These are phyloP conservation scores for Adansonia digitata DNA, from an alignment of 345 rosid genomes.

Conservation along the genomic window DNA sequence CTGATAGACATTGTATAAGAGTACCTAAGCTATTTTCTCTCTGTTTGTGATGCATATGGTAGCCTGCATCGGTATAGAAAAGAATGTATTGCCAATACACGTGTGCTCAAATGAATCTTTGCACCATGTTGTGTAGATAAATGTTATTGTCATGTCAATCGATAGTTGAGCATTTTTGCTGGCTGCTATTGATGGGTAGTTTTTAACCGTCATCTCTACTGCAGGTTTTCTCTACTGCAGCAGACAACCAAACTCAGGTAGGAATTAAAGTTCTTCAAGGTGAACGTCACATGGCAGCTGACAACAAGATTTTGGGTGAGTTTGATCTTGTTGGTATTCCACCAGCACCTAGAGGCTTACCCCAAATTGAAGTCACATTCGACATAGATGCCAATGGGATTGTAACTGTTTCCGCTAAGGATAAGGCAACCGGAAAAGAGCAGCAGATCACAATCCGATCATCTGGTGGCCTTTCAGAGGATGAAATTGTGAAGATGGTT, in stretches of 20 bases:
- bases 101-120: not conserved
- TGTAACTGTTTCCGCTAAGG: constrained; percentile 33
- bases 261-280: constrained; percentile 39
- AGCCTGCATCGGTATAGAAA: not conserved
- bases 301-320: constrained; percentile 35
- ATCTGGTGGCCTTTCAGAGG: constrained; percentile 31
- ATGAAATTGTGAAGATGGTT: constrained; percentile 37
- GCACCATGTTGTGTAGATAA: not conserved
- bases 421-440: constrained; percentile 30
- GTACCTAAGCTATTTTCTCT: not conserved
- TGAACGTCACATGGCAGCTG: constrained; percentile 34
- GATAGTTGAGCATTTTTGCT: not conserved
- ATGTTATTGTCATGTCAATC: too few relatives aligned
- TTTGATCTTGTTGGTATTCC: constrained; percentile 35
- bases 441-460: constrained; percentile 38
- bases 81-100: not conserved
- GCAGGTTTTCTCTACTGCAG: constrained; percentile 37
- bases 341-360: constrained; percentile 32
- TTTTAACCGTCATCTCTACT: not conserved
- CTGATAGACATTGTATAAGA: not conserved
- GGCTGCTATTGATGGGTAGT: not conserved
- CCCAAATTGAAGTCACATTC: constrained; percentile 35
- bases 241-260: constrained; percentile 36
- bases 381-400: constrained; percentile 40
- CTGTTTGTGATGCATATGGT: not conserved